Base-by-base conservation (phyloP, 306 rosid genomes). In the Inga oerstediana region DNA sequence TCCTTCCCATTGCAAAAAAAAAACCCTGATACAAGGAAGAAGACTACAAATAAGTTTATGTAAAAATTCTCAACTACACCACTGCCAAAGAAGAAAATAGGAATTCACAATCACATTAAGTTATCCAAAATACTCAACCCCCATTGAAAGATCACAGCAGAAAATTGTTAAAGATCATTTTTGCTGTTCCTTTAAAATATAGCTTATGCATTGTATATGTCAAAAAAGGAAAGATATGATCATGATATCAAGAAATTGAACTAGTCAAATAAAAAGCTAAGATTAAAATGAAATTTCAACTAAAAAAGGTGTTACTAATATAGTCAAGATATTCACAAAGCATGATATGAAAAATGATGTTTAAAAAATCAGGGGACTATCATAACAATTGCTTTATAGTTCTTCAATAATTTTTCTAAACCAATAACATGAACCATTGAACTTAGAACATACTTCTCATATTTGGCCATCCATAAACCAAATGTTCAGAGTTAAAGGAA, bases 1-100 rank as follows among this genome's bases (percentile, higher is more conserved):
- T 81, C 74, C 70, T 73, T 64, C 79, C 79, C 84, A 81, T 81
- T 64, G 49, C 41, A 32, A 32, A 24, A 24, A 32, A 19, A 32
- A 37, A 49, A 32, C 34, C 46, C 84, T 73, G 79, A 45, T 3
- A 22, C 48, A 22, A 35, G 17, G 16, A 39, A 35, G 30, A 16
- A 65, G 69, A 78, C 7, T 11, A 27, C 52, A 62, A 5, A 61
- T 14, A 39, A 68, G 48, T 43, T 67, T n/a, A 76, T 2, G 4
- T 79, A 44, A 74, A 43, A 62, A 39, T 39, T 51, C n/a, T 5
- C 46, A 51, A 65, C 45, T 3, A 43, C 13, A 62, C 24, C 17
- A 71, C 30, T 9, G 20, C 72, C 51, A 72, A 19, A 10, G 17
- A 71, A n/a, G 35, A 10, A 20, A 70, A 10, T 45, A 45, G 52